These are phyloP conservation scores for Arthrobotrys pseudoclavata DNA, from an alignment of 2,329 filamentous ascomycete genomes.

Conservation along the genomic window DNA sequence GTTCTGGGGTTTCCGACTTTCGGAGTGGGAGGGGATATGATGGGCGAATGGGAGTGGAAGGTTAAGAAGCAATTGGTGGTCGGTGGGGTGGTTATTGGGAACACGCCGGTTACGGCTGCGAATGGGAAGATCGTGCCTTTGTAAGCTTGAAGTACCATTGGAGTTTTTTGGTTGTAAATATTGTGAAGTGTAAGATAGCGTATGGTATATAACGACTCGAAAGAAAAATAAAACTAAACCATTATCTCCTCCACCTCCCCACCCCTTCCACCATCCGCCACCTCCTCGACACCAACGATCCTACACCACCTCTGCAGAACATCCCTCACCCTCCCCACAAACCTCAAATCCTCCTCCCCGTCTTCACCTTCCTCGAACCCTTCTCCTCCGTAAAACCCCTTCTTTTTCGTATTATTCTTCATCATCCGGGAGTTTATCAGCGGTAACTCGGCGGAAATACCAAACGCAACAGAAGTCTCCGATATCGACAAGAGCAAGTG, in stretches of 20 bases:
- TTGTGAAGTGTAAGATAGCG: slow-evolving; percentile 22
- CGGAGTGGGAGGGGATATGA: slow-evolving; percentile 19
- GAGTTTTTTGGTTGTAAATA: slow-evolving; percentile 8
- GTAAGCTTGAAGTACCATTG: not conserved
- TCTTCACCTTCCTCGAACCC: slow-evolving; percentile 24
- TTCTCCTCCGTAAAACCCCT: slow-evolving; percentile 8
- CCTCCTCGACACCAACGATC: slow-evolving; percentile 12
- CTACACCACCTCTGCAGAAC: slow-evolving; percentile 44
- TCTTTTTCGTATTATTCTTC: slow-evolving; percentile 48
- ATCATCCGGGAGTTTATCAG: slow-evolving; percentile 54
- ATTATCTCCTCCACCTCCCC: slow-evolving; percentile 32
- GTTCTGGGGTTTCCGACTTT: slow-evolving; percentile 46
- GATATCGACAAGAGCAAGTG: slow-evolving; percentile 39
- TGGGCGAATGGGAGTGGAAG: slow-evolving; percentile 56
- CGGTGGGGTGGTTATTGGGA: slow-evolving; percentile 23
- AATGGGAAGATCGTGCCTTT: slow-evolving; percentile 18
- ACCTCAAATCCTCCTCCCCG: slow-evolving; percentile 40
- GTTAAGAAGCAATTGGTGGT: slow-evolving; percentile 50
- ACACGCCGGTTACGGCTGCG: slow-evolving; percentile 23
- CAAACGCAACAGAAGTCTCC: slow-evolving; percentile 26
- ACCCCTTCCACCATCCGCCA: not conserved
- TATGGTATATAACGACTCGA: slow-evolving; percentile 3
- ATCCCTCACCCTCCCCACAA: slow-evolving; percentile 44
- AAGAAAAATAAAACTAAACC: slow-evolving; percentile 9
- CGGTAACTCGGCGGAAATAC: slow-evolving; percentile 37